Evolutionary conservation across 2,329 filamentous ascomycete genomes (phyloP).

Genomic region (Aspergillus hiratsukae): DNA sequence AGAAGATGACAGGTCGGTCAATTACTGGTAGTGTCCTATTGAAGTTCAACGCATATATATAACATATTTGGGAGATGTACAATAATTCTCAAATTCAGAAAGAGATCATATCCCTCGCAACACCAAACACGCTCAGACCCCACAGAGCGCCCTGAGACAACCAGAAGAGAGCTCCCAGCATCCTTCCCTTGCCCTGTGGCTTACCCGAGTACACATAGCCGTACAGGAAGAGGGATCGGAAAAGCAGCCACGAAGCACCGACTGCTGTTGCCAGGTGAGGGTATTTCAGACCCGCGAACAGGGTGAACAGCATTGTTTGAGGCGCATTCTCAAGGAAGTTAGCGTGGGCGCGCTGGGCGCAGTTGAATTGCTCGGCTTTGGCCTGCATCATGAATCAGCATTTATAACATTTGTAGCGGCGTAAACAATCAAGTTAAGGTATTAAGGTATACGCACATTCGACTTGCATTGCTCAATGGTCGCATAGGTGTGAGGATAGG

Average conservation of each 20-base stretch:
- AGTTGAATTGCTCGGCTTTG: conserved; percentile 47
- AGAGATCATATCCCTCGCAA: conserved; percentile 27
- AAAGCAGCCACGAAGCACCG: conserved; percentile 49
- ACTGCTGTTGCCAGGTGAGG: conserved; percentile 45
- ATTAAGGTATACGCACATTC: conserved; percentile 33
- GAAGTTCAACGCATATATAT: neutral
- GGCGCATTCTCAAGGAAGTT: conserved; percentile 59
- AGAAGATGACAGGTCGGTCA: neutral
- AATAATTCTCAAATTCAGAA: conserved; percentile 10
- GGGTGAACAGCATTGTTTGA: conserved; percentile 47
- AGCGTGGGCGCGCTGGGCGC: conserved; percentile 54
- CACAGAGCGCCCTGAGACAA: conserved; percentile 38
- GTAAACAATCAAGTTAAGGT: neutral
- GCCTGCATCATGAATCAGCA: conserved; percentile 21
- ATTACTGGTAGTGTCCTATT: neutral
- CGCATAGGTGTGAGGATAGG: conserved; percentile 58
- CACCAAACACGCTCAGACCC: conserved; percentile 36
- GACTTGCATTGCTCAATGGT: conserved; percentile 50
- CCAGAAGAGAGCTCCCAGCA: conserved; percentile 35
- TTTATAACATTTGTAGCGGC: neutral
- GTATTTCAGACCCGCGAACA: conserved; percentile 53
- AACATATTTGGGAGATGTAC: neutral
- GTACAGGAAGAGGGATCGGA: conserved; percentile 46
- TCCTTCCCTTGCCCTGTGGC: conserved; percentile 35
- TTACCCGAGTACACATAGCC: conserved; percentile 43